These are phyloP conservation scores for Grammothele lineata DNA, from an alignment of 768 basidiomycete genomes.

Conservation along the genomic window DNA sequence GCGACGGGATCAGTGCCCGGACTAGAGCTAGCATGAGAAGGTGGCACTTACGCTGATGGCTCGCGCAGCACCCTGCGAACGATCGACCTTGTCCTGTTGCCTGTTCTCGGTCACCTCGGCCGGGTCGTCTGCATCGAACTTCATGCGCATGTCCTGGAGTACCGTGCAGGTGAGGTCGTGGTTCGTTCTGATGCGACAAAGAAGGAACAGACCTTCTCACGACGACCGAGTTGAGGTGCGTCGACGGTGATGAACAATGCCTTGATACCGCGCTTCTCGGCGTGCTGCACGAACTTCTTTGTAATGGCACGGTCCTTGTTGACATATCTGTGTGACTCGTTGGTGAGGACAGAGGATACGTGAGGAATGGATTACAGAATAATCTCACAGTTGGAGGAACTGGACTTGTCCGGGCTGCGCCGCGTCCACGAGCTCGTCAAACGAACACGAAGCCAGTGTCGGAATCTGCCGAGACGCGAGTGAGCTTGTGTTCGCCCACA, in stretches of 20 bases:
- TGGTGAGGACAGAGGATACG: not conserved
- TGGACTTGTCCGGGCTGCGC: slow-evolving; percentile 75
- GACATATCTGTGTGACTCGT: slow-evolving; percentile 4
- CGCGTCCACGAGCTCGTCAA: slow-evolving; percentile 92
- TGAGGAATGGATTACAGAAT: not conserved
- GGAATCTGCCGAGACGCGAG: slow-evolving; percentile 60
- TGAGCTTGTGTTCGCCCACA: not conserved
- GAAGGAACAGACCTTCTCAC: slow-evolving; percentile 72
- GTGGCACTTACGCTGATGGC: slow-evolving; percentile 84
- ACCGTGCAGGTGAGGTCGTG: too few species aligned
- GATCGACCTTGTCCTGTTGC: slow-evolving; percentile 55
- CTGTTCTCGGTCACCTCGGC: slow-evolving; percentile 50
- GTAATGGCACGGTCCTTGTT: slow-evolving; percentile 77
- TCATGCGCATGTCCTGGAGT: slow-evolving; percentile 88
- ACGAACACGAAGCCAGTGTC: slow-evolving; percentile 91
- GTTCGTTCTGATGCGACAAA: too few species aligned
- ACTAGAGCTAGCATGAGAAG: too few species aligned
- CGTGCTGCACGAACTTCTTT: slow-evolving; percentile 82
- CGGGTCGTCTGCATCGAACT: slow-evolving; percentile 80
- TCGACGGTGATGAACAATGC: slow-evolving; percentile 97
- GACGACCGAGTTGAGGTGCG: slow-evolving; percentile 90
- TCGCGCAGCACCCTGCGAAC: slow-evolving; percentile 87
- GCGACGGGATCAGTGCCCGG: too few species aligned
- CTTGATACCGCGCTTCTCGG: slow-evolving; percentile 86
- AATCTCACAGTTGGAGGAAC: slow-evolving; percentile 75